Conservation (phyloP, 2,329 filamentous ascomycete species). For the Phyllosticta citrichinensis region DNA sequence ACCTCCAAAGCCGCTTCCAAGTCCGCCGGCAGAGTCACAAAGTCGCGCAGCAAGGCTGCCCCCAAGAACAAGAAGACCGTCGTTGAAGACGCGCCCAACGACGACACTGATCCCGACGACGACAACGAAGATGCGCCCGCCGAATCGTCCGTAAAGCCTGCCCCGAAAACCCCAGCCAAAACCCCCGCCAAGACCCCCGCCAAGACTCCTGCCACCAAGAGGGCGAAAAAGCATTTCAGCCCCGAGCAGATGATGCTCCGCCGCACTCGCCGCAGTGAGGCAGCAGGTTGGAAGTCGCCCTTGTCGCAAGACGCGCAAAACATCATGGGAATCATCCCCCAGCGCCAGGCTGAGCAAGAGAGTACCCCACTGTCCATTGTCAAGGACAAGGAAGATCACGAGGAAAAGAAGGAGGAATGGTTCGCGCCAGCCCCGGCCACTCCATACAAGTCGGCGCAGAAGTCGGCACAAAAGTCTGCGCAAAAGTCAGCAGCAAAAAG, state of each 20-base stretch:
- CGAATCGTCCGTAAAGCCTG: neutral
- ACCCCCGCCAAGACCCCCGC: neutral
- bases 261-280: neutral
- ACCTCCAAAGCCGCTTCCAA: neutral
- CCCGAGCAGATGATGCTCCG: neutral
- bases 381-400: neutral
- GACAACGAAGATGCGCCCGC: neutral
- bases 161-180: neutral
- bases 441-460: neutral
- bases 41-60: neutral
- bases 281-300: neutral
- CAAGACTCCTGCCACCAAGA: neutral
- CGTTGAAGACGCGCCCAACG: neutral
- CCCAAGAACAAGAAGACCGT: neutral
- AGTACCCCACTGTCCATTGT: slow-evolving; percentile 3
- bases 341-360: neutral
- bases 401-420: slow-evolving; percentile 1
- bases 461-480: neutral
- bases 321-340: neutral
- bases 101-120: neutral
- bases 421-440: neutral
- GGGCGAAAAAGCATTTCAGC: neutral
- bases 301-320: neutral
- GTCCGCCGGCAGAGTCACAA: slow-evolving; percentile 1
- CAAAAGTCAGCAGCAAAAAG: neutral